phyloP scores from a whole-genome alignment of 768 basidiomycete genomes.

The Tylopilus vinaceipallidus region DNA sequence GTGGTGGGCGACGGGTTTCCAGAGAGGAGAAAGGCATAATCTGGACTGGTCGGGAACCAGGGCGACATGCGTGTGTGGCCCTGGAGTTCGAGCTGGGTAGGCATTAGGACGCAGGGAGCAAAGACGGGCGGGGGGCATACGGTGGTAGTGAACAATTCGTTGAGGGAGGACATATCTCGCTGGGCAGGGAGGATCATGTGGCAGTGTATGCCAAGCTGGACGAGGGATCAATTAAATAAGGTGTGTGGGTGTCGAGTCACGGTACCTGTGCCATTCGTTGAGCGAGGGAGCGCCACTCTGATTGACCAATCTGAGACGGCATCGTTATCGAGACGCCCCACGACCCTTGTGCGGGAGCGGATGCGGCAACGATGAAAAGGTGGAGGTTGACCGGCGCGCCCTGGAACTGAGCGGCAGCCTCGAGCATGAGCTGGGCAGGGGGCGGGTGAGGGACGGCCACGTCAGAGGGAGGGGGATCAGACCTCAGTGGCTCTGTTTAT shows the following conservation, averaged over 20 bases:
- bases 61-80: constrained; percentile 26
- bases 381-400: constrained; percentile 41
- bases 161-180: constrained; percentile 45
- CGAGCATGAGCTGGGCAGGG: constrained; percentile 26
- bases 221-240: constrained; percentile 19
- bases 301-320: constrained; percentile 31
- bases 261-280: constrained; percentile 46
- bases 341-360: constrained; percentile 38
- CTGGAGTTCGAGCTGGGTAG: constrained; percentile 24
- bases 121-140: constrained; percentile 16
- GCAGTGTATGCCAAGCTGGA: constrained; percentile 52
- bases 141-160: constrained; percentile 49
- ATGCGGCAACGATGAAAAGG: constrained; percentile 54
- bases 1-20: constrained; percentile 29
- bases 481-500: constrained; percentile 49
- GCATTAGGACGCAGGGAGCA: constrained; percentile 1
- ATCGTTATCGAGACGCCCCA: constrained; percentile 25
- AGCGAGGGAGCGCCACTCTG: constrained; percentile 42
- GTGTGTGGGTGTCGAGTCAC: constrained; percentile 3
- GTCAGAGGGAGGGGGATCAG: constrained; percentile 8
- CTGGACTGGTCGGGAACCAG: constrained; percentile 41
- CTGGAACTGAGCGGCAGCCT: constrained; percentile 30
- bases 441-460: neutral
- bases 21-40: constrained; percentile 44
- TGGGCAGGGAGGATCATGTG: constrained; percentile 53